These are phyloP conservation scores for Leishmania turanica DNA, from an alignment of 208 protist genomes.

Conservation along the genomic window DNA sequence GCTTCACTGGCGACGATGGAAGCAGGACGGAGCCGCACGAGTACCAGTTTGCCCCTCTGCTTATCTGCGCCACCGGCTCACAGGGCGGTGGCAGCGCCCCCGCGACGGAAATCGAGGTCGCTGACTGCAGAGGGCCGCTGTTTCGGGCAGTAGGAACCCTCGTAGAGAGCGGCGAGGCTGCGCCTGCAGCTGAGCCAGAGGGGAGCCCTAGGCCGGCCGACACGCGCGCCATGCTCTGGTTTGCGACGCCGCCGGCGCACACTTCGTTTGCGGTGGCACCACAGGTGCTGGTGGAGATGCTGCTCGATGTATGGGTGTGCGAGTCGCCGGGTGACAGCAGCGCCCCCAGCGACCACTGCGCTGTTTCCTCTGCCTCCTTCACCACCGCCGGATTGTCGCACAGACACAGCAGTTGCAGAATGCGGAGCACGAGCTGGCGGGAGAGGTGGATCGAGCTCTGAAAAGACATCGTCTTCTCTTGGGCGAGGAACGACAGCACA, in stretches of 20 bases:
- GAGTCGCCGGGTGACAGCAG: slow-evolving; percentile 12
- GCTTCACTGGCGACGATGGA: neutral
- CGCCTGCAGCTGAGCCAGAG: neutral
- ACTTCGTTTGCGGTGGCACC: neutral
- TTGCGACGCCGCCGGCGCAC: neutral
- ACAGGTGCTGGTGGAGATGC: neutral
- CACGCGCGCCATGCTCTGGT: neutral
- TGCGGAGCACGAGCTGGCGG: slow-evolving; percentile 42
- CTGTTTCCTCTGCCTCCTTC: slow-evolving; percentile 46
- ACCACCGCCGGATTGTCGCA: slow-evolving; percentile 42
- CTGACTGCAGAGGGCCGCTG: neutral
- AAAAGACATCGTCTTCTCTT: slow-evolving; percentile 56
- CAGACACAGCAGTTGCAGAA: slow-evolving; percentile 55
- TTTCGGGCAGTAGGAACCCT: neutral
- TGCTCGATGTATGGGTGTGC: slow-evolving; percentile 1
- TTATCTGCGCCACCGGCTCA: slow-evolving; percentile 3
- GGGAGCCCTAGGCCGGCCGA: neutral
- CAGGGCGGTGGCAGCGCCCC: neutral
- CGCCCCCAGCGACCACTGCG: slow-evolving; percentile 37
- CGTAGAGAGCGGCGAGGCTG: neutral
- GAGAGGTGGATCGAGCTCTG: slow-evolving; percentile 50
- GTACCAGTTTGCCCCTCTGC: neutral
- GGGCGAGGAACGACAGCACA: slow-evolving; percentile 52
- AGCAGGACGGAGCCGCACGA: neutral
- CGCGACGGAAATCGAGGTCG: neutral